Evolutionary conservation across 306 rosid species (phyloP), one percentile per base, ranked within the genome.

Genomic region (Potentilla sterilis): DNA sequence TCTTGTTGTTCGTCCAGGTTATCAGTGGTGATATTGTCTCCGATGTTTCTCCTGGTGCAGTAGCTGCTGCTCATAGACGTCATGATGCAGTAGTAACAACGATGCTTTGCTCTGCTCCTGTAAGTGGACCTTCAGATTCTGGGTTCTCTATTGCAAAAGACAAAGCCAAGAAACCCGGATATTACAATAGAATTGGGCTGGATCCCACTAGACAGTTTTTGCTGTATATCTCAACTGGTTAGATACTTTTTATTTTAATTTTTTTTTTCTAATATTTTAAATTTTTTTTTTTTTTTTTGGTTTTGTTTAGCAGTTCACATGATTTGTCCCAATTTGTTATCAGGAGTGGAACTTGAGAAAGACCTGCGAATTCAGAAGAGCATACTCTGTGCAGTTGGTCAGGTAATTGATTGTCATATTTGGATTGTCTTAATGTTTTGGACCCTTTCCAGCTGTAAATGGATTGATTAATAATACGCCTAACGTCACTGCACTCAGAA

Each of bases 11-110:
- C 82, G 74, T 85, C 87, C 96, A 96, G 99, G 93, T 92, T 84
- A 90, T 96, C 70, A 92, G 93, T 78, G 99, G 99, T 41, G 99
- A 96, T 88, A 90, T 96, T 87, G 93, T 96, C 77, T 90, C 97
- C 70, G 96, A 96, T 85, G 97, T 96, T 74, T 90, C 98, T 75
- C 89, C 91, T 61, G 99, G 98, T 76, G 96, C 89, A 46, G 93
- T 96, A 64, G 99, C 99, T 42, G 97, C 99, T 85, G 86, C 93
- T 73, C 99, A 96, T 88, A 88, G 98, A 76, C 92, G 93, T 13
- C 91, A 96, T 78, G 98, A 88, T 83, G 99, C 99, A 7, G 92
- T 79, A 64, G 93, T 96, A 78, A 96, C 98, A 72, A 92, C 93
- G 71, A 90, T 96, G 99, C 96, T 92, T 59, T 90, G 99, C 81